These are phyloP conservation scores for Tetracladium setigerum DNA, from an alignment of 495 filamentous ascomycete species.

Conservation along the genomic window DNA sequence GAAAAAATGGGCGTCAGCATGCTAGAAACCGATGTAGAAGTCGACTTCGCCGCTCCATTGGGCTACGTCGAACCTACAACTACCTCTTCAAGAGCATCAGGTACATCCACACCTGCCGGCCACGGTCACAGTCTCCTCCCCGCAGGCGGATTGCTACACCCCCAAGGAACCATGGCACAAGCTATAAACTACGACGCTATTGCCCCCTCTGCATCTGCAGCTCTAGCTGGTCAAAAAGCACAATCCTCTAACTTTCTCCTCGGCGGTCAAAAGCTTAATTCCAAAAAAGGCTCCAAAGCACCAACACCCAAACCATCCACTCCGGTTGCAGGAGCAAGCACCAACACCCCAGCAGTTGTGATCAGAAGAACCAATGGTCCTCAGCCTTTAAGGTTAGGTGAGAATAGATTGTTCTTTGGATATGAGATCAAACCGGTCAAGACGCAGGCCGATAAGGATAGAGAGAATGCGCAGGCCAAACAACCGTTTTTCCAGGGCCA, in stretches of 20 bases:
- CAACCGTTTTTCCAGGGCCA: constrained; percentile 78
- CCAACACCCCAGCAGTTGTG: constrained; percentile 40
- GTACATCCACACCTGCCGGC: constrained; percentile 56
- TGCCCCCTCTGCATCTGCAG: constrained; percentile 63
- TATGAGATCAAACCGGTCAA: constrained; percentile 85
- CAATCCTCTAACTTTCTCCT: constrained; percentile 71
- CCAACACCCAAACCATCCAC: constrained; percentile 77
- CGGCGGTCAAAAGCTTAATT: constrained; percentile 68
- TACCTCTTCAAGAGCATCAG: constrained; percentile 45
- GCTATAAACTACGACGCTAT: constrained; percentile 96
- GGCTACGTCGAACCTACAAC: constrained; percentile 85
- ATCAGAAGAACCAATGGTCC: constrained; percentile 63
- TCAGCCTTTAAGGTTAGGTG: constrained; percentile 76
- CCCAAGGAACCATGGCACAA: constrained; percentile 89
- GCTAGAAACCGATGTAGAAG: constrained; percentile 88
- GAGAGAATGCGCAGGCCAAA: constrained; percentile 50
- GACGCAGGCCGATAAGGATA: constrained; percentile 66
- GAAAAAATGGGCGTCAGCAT: constrained; percentile 78
- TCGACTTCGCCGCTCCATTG: constrained; percentile 90
- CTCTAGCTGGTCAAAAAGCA: constrained; percentile 51
- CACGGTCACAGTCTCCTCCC: constrained; percentile 35
- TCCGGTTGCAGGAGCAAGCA: constrained; percentile 61
- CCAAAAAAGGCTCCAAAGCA: constrained; percentile 72
- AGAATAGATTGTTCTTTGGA: constrained; percentile 91
- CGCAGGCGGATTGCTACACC: constrained; percentile 65